Percentiles rank a stretch among this genome's conserved stretches.
Evolutionary conservation across 75 land plant genomes (phyloP).

Genomic region (Sequoiadendron giganteum): DNA sequence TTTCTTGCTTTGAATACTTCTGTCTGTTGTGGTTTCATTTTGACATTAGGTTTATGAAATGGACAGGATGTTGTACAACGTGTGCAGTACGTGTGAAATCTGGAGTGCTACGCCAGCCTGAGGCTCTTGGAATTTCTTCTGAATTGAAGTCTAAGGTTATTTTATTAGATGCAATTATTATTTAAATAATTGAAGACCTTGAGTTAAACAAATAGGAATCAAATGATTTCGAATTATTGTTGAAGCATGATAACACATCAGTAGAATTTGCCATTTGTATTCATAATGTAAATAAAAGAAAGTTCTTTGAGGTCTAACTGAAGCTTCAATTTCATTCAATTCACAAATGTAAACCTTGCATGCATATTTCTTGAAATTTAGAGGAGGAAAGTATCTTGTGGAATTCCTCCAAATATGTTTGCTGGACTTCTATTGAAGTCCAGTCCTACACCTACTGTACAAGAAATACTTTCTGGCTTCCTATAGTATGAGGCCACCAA

Average conservation of each 20-base stretch:
- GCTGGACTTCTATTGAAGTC: background rate
- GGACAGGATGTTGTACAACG: constrained; percentile 96
- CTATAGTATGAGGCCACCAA: background rate
- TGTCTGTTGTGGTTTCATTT: background rate
- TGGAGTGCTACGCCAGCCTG: constrained; percentile 88
- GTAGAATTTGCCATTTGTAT: background rate
- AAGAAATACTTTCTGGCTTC: background rate
- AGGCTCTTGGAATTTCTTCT: constrained; percentile 95
- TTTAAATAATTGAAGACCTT: background rate
- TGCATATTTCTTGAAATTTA: too few species aligned
- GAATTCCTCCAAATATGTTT: background rate
- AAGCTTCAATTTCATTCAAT: background rate
- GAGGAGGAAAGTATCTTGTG: background rate
- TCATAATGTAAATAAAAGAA: background rate
- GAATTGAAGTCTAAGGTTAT: constrained; percentile 82
- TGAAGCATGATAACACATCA: background rate
- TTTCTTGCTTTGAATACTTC: background rate
- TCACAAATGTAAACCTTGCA: too few species aligned
- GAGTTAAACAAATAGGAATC: background rate
- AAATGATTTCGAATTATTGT: background rate
- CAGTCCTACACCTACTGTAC: background rate
- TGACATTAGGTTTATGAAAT: background rate
- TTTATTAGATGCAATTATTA: background rate
- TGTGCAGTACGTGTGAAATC: constrained; percentile 98
- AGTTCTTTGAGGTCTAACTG: background rate